phyloP scores from a whole-genome alignment of 768 basidiomycete genomes.

The Asterophora parasitica region DNA sequence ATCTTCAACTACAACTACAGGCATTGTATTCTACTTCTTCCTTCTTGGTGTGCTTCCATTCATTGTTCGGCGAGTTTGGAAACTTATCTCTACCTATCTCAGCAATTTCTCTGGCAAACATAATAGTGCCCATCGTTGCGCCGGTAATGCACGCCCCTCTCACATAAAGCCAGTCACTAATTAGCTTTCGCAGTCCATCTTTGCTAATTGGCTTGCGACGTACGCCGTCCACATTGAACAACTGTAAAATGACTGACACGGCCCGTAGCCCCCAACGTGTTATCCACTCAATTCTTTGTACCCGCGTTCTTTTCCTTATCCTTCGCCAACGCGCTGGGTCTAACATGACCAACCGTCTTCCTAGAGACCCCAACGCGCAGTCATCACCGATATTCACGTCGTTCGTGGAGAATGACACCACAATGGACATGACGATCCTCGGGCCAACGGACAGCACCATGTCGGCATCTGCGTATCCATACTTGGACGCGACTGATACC shows the following conservation, averaged over 20 bases:
- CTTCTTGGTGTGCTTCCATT: constrained; percentile 26
- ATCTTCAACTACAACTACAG: constrained; percentile 14
- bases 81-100: neutral
- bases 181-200: constrained; percentile 20
- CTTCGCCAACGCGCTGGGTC: constrained; percentile 23
- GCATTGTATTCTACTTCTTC: constrained; percentile 37
- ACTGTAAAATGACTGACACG: neutral
- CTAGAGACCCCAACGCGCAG: neutral
- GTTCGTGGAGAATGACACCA: constrained; percentile 17
- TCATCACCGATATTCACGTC: constrained; percentile 18
- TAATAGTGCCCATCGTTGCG: constrained; percentile 32
- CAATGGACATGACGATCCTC: constrained; percentile 6
- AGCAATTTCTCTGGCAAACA: constrained; percentile 37
- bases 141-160: constrained; percentile 22
- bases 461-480: neutral
- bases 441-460: neutral
- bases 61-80: neutral
- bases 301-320: constrained; percentile 37
- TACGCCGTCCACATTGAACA: constrained; percentile 22
- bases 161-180: neutral
- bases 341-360: constrained; percentile 16
- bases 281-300: constrained; percentile 39
- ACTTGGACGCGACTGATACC: too few relatives aligned
- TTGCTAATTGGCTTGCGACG: constrained; percentile 41
- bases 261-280: constrained; percentile 34